These are phyloP conservation scores for Limonium bicolor DNA, from an alignment of 148 eudicot genomes.

Conservation along the genomic window DNA sequence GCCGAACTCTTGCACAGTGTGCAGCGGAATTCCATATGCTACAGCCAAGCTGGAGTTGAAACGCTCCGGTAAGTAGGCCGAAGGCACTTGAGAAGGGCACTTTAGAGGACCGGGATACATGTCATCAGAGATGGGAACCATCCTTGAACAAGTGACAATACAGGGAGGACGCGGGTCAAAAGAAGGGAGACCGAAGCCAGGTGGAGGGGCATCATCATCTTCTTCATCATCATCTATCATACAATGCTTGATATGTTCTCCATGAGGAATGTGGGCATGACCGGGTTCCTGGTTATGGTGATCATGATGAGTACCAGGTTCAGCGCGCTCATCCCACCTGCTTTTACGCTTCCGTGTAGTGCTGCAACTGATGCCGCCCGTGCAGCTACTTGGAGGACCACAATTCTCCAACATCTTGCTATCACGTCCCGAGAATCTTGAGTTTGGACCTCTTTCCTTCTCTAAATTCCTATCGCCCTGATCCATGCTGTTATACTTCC, in stretches of 20 bases:
- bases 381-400: too few species aligned
- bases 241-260: background rate
- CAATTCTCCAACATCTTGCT: constrained; percentile 16
- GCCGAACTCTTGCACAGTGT: constrained; percentile 41
- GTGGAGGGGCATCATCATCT: constrained; percentile 36
- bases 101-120: constrained; percentile 3
- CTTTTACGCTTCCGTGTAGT: constrained; percentile 69
- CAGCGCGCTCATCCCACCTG: constrained; percentile 72
- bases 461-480: constrained; percentile 30
- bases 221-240: constrained; percentile 12
- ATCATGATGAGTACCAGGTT: constrained; percentile 8
- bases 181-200: constrained; percentile 5
- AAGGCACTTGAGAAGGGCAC: constrained; percentile 17
- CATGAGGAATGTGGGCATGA: background rate
- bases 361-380: too few species aligned
- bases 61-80: constrained; percentile 40
- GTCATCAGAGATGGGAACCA: constrained; percentile 4
- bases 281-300: constrained; percentile 16
- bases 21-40: constrained; percentile 59
- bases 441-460: constrained; percentile 16
- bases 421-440: constrained; percentile 18
- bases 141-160: background rate
- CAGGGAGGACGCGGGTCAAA: background rate
- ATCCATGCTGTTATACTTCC: constrained; percentile 34
- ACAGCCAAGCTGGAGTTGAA: constrained; percentile 36